These are phyloP conservation scores for Pichia sp. DNA, from an alignment of 1,139 yeast species.

Conservation along the genomic window DNA sequence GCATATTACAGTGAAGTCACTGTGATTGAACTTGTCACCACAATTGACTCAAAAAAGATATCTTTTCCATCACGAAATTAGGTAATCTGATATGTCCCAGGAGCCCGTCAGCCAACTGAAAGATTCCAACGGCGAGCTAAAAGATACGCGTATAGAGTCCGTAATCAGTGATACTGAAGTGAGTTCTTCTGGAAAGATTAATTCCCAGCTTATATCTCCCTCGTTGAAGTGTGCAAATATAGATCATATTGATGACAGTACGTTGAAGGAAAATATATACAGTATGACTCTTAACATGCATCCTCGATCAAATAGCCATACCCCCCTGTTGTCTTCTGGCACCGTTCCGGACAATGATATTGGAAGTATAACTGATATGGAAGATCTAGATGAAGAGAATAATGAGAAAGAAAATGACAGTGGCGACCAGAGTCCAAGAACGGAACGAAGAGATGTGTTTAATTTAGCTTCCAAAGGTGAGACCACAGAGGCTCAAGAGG, in stretches of 20 bases:
- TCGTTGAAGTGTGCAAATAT: background rate
- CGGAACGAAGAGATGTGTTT: too few species aligned
- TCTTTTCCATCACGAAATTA: background rate
- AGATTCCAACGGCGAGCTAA: background rate
- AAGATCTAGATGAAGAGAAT: background rate
- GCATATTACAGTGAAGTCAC: background rate
- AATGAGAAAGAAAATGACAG: background rate
- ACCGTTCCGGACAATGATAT: background rate
- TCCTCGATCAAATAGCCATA: slow-evolving; percentile 8
- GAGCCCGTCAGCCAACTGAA: background rate
- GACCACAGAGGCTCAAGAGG: too few species aligned
- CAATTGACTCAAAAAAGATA: too few species aligned
- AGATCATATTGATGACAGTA: background rate
- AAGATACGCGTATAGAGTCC: background rate
- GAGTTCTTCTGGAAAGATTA: background rate
- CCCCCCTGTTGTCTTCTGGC: slow-evolving; percentile 10
- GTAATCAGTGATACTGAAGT: background rate
- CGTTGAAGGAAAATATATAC: background rate
- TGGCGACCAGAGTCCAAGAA: background rate
- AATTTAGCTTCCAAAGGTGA: too few species aligned
- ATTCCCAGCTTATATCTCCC: background rate
- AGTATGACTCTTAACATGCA: background rate
- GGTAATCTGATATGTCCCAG: slow-evolving; percentile 1
- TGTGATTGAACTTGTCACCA: background rate
- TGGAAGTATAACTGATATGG: slow-evolving; percentile 7